phyloP scores from a whole-genome alignment of 805 yeast species.

The Starmerella bombi region DNA sequence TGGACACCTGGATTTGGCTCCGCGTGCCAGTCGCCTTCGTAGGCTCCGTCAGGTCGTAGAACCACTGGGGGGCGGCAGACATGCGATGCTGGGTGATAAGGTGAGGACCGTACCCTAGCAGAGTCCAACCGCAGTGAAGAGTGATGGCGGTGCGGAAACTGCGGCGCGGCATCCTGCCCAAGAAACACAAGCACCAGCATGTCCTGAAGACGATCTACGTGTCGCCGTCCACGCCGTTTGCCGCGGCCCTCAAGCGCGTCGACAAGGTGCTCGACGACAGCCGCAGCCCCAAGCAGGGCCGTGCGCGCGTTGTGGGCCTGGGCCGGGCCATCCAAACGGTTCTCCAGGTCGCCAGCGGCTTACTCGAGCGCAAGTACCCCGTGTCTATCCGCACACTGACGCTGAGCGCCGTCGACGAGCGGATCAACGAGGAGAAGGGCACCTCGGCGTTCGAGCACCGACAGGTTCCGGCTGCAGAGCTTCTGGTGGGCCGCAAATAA shows the following conservation, averaged over 20 bases:
- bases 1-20: constrained; percentile 3
- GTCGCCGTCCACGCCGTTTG: constrained; percentile 54
- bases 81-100: background rate
- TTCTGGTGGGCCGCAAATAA: constrained; percentile 25
- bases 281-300: constrained; percentile 32
- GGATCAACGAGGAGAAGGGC: constrained; percentile 26
- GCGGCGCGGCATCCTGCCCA: constrained; percentile 10
- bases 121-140: no score
- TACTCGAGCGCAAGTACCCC: constrained; percentile 36
- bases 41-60: constrained; percentile 20
- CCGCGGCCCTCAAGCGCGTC: constrained; percentile 58
- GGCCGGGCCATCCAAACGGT: constrained; percentile 59
- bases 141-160: constrained; percentile 11
- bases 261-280: constrained; percentile 37
- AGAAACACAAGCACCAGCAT: constrained; percentile 2
- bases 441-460: constrained; percentile 29
- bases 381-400: constrained; percentile 55
- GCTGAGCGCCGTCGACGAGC: constrained; percentile 61
- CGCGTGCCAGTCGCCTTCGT: constrained; percentile 15
- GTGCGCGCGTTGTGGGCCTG: constrained; percentile 54
- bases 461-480: constrained; percentile 33
- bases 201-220: constrained; percentile 32
- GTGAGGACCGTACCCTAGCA: no score
- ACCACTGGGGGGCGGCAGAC: constrained; percentile 23
- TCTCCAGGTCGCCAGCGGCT: constrained; percentile 47